Evolutionary conservation across 176 grass and related monocot genomes (phyloP), one percentile per base, ranked within the genome.

Genomic region (Saccharum spontaneum): DNA sequence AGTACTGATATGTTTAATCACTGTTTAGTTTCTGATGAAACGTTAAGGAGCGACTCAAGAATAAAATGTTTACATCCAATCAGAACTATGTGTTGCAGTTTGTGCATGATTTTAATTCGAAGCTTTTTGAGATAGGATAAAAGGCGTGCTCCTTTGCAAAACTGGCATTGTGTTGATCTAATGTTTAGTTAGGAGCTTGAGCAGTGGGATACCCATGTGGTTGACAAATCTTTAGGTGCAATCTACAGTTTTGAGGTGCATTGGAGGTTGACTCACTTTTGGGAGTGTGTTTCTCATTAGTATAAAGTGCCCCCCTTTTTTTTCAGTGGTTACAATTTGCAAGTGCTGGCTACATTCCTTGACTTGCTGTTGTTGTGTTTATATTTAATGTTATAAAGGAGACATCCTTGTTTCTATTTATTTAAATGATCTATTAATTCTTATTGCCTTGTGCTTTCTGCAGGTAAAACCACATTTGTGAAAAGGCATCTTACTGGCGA

Each of bases 401-500:
- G n/a, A 1, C 43, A 4, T 36, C 3, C 22, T 24, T 7, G 1
- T 70, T 23, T 79, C 37, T 36, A 4, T 57, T 44, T 61, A n/a
- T 9, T 30, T 45, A 10, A 49, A 18, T 30, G 13, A 8, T 2
- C 49, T 63, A 1, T 15, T 6, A 7, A 36, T 34, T 18, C 40
- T 81, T 67, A 2, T 63, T 11, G 67, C 52, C 20, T 63, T 79
- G 10, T n/a, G 14, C n/a, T 24, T 79, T 59, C 14, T 72, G 66
- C 78, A 94, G 92, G 92, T 49, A 94, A 94, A 84, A 94, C 92
- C 7, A 94, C 92, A 16, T 94, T 94, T 89, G 92, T 94, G 76
- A 94, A 94, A 63, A 91, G 92, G 81, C 92, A 94, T 89, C 92
- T 94, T 24, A 94, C 92, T 86, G 92, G 92, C 1, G 92, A 94